Base-by-base conservation (phyloP, 2,329 filamentous ascomycete genomes). In the Lasiodiplodia hormozganensis region DNA sequence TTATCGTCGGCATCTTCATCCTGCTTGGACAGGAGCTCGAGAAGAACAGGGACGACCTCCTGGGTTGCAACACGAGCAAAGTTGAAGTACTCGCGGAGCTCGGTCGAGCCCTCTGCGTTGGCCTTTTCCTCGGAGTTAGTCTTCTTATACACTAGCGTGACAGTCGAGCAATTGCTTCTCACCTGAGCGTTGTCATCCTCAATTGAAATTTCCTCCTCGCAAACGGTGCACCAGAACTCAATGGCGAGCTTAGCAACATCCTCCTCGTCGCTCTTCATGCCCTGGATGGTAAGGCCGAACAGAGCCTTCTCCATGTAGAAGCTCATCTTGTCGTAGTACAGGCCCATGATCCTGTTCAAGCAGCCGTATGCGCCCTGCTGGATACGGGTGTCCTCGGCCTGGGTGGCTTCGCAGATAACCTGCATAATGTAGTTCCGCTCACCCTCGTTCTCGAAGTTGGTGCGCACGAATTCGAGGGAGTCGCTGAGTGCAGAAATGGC, bases 341-440 rank as follows among this genome's bases (percentile, higher is more conserved):
- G 88, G 70, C 88, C 92, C 96, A 99, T 99, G 81, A 99, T 98
- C 76, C 96, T 90, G 87, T 99, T 99, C 74, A 99, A 85, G 81
- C 96, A 98, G 75, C 96, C 96, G 79, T 97, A 99, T 53, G 96
- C 93, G 70, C 94, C 94, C 79, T 97, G 93, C 82, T 98, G 94
- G 80, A 99, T 96, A 78, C 94, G 89, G 69, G 88, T 88, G 81
- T 99, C 96, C 1, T 92, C 87, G 74, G 95, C 94, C 84, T 99
- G 96, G 67, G 96, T 99, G 74, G 96, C 96, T 85, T 99, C 96
- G 83, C 96, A 99, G 76, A 99, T 93, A 73, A 99, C 96, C 85
- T 99, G 96, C 96, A 99, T 99, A 78, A 99, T 99, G 85, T 98
- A 99, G 85, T 99, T 99, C 74, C 96, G 91, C 86, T 99, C 96